Evolutionary conservation across 2,329 filamentous ascomycete species (phyloP), one percentile per base, ranked within the genome.

Genomic region (Pseudocercospora fijiensis): DNA sequence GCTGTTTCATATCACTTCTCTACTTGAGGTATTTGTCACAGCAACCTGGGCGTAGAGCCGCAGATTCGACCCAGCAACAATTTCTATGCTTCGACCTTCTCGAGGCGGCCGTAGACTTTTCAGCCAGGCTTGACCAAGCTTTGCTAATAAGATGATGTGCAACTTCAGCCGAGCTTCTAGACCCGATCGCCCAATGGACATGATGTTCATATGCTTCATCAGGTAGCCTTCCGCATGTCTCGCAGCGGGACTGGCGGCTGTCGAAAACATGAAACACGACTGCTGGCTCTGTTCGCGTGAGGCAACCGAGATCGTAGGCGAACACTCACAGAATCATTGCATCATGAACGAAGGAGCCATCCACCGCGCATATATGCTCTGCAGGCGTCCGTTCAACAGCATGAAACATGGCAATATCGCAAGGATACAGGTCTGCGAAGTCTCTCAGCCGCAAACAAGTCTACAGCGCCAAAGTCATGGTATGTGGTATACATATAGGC

Each of bases 181-280:
- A 56, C 53, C 53, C 20, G 53, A 56, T 56, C 53, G 53, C n/a
- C 28, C 28, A 28, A 33, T 56, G 28, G 22, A n/a, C 16, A 28
- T 20, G 27, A 41, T 56, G 16, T 30, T 41, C 4, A 20, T 9
- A 56, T 18, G 53, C 28, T 18, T 9, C n/a, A 18, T 5, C 28
- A 37, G 27, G 2, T 20, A 33, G 26, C 52, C 28, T 10, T n/a
- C 10, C 6, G 28, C 27, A 37, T 56, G 53, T 56, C 30, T 56
- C 2, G 49, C 10, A 10, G 53, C 28, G 30, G 53, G 22, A 37
- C 27, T 37, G n/a, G 53, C 53, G 53, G n/a, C 28, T 56, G 28
- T 22, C 53, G 28, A 37, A 37, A 56, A 33, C 30, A 1, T 56
- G 53, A 56, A 56, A 56, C 53, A 41, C 16, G 53, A 55, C 49